Conservation (phyloP, 805 yeast species). For the Danielozyma ontarioensis region DNA sequence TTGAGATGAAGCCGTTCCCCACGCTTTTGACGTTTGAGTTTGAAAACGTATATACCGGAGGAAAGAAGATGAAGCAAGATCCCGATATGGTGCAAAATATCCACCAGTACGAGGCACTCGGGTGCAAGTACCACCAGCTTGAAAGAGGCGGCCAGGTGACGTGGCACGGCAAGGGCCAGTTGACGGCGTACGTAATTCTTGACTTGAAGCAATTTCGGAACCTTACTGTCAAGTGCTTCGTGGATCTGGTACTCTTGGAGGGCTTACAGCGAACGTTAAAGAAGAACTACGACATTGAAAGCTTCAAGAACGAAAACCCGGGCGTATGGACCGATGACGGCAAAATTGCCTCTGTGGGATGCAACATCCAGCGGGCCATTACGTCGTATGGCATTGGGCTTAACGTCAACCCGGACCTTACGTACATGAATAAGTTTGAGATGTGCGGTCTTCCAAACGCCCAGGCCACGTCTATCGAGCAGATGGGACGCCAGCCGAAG, state of each 20-base stretch:
- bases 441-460: conserved; percentile 82
- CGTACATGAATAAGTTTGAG: conserved; percentile 62
- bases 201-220: conserved; percentile 55
- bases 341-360: conserved; percentile 87
- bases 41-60: conserved; percentile 85
- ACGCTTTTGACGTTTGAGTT: conserved; percentile 79
- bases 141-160: conserved; percentile 95
- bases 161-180: conserved; percentile 94
- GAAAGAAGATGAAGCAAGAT: conserved; percentile 67
- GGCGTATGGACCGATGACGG: conserved; percentile 76
- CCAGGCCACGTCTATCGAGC: conserved; percentile 30
- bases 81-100: conserved; percentile 29
- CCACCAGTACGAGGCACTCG: conserved; percentile 22
- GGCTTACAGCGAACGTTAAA: conserved; percentile 47
- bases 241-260: conserved; percentile 53
- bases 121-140: conserved; percentile 69
- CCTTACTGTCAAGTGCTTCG: conserved; percentile 60
- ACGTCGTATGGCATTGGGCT: conserved; percentile 89
- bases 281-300: conserved; percentile 35
- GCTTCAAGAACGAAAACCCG: conserved; percentile 60
- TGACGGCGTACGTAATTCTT: conserved; percentile 73
- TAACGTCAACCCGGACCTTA: conserved; percentile 69
- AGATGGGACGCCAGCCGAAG: conserved; percentile 9
- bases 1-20: conserved; percentile 51
- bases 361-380: conserved; percentile 75